phyloP scores from a whole-genome alignment of 202 grass and related monocot species.

The Elaeis oleifera region DNA sequence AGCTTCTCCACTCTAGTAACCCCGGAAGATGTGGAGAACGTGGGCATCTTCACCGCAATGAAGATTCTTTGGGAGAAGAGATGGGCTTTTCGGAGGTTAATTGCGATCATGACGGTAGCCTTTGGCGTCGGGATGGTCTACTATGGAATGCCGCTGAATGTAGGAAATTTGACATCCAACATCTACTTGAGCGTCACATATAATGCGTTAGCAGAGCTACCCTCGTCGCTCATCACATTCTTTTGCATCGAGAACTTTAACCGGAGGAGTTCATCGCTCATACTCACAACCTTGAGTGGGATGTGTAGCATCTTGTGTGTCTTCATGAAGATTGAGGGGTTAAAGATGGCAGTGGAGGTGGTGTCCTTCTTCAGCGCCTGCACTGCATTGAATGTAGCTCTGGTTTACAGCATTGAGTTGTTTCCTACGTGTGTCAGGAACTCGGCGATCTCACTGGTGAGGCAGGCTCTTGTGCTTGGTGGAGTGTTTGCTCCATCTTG shows the following conservation, averaged over 20 bases:
- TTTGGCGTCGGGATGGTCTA: slow-evolving; percentile 81
- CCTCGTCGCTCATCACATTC: slow-evolving; percentile 40
- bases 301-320: slow-evolving; percentile 51
- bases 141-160: slow-evolving; percentile 81
- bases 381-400: slow-evolving; percentile 53
- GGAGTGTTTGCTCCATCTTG: slow-evolving; percentile 56
- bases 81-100: slow-evolving; percentile 59
- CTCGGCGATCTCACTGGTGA: slow-evolving; percentile 57
- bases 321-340: slow-evolving; percentile 19
- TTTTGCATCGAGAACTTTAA: slow-evolving; percentile 42
- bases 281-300: slow-evolving; percentile 39
- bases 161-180: slow-evolving; percentile 69
- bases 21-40: neutral
- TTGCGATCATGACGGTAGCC: slow-evolving; percentile 48
- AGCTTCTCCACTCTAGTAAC: slow-evolving; percentile 73
- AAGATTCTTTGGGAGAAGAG: slow-evolving; percentile 43
- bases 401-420: slow-evolving; percentile 80
- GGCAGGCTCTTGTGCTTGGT: slow-evolving; percentile 68
- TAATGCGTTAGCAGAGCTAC: slow-evolving; percentile 74
- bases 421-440: slow-evolving; percentile 91
- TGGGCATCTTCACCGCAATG: slow-evolving; percentile 37
- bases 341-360: slow-evolving; percentile 56
- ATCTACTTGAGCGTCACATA: slow-evolving; percentile 62
- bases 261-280: slow-evolving; percentile 40
- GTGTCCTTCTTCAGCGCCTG: slow-evolving; percentile 68